Evolutionary conservation across 768 basidiomycete species (phyloP).

Genomic region (Boletus sp.): DNA sequence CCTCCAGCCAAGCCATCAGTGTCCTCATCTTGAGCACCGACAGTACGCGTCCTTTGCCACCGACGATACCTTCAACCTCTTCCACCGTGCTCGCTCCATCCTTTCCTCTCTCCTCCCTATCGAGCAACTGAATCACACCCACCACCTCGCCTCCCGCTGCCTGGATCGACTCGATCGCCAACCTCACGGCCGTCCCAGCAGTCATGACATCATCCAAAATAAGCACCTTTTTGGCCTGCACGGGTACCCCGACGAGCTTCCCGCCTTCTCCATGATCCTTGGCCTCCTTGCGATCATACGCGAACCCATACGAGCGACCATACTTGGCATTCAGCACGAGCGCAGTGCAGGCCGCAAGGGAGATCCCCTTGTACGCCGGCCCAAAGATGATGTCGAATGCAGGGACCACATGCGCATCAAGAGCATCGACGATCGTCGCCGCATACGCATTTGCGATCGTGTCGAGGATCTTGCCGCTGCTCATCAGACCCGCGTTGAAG

Average conservation of each 20-base stretch:
- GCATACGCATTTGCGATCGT: slow-evolving; percentile 82
- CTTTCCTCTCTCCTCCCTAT: slow-evolving; percentile 51
- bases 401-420: slow-evolving; percentile 30
- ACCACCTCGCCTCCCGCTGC: slow-evolving; percentile 75
- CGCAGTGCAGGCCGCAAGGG: slow-evolving; percentile 83
- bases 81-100: slow-evolving; percentile 66
- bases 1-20: slow-evolving; percentile 77
- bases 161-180: slow-evolving; percentile 72
- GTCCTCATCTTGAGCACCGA: slow-evolving; percentile 85
- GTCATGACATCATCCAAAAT: slow-evolving; percentile 98
- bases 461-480: slow-evolving; percentile 75
- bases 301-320: slow-evolving; percentile 68
- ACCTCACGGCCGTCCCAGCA: slow-evolving; percentile 81
- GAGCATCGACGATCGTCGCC: slow-evolving; percentile 60
- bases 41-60: slow-evolving; percentile 62
- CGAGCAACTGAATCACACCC: slow-evolving; percentile 83
- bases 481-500: slow-evolving; percentile 91
- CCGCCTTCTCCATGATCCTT: slow-evolving; percentile 98
- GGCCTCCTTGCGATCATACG: slow-evolving; percentile 92
- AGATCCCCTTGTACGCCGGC: slow-evolving; percentile 96
- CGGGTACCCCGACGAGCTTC: slow-evolving; percentile 77
- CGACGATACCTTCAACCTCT: slow-evolving; percentile 73
- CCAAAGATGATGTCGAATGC: slow-evolving; percentile 87
- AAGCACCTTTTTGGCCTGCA: slow-evolving; percentile 79
- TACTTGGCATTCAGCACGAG: slow-evolving; percentile 69